Evolutionary conservation across 805 yeast genomes (phyloP).

Genomic region (Ogataea zsoltii): DNA sequence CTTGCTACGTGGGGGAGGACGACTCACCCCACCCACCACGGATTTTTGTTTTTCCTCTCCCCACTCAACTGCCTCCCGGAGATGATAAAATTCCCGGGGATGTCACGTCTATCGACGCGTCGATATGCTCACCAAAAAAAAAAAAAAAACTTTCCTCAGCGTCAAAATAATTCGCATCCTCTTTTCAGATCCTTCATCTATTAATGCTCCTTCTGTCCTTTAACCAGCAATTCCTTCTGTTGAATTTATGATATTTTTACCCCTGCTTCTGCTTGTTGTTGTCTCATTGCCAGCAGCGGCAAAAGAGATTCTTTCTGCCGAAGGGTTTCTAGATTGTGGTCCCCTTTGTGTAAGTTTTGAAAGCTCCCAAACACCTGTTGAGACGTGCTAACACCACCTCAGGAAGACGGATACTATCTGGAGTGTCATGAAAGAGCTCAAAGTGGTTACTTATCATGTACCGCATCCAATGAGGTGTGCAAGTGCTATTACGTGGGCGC

Average conservation of each 20-base stretch:
- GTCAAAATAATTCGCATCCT: neutral
- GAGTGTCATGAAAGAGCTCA: constrained; percentile 27
- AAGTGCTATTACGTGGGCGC: constrained; percentile 31
- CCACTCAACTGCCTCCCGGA: neutral
- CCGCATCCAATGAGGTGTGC: constrained; percentile 25
- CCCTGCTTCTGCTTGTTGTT: neutral
- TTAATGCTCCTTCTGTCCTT: neutral
- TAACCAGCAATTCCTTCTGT: too few species aligned
- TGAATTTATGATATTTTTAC: neutral
- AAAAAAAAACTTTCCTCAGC: neutral
- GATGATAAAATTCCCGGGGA: neutral
- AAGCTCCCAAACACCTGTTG: neutral
- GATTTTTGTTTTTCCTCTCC: neutral
- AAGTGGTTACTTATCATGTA: constrained; percentile 21
- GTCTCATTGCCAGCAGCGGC: constrained; percentile 5
- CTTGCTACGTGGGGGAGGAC: too few species aligned
- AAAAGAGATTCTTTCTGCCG: constrained; percentile 14
- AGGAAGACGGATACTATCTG: constrained; percentile 27
- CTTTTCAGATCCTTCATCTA: too few species aligned
- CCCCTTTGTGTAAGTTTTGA: constrained; percentile 24
- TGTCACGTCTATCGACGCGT: neutral
- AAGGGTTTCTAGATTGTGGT: constrained; percentile 23
- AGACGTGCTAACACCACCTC: neutral
- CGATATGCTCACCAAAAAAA: neutral
- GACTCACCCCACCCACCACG: neutral